Conservation (phyloP, 2,329 filamentous ascomycete species). For the Trichoderma sp. region DNA sequence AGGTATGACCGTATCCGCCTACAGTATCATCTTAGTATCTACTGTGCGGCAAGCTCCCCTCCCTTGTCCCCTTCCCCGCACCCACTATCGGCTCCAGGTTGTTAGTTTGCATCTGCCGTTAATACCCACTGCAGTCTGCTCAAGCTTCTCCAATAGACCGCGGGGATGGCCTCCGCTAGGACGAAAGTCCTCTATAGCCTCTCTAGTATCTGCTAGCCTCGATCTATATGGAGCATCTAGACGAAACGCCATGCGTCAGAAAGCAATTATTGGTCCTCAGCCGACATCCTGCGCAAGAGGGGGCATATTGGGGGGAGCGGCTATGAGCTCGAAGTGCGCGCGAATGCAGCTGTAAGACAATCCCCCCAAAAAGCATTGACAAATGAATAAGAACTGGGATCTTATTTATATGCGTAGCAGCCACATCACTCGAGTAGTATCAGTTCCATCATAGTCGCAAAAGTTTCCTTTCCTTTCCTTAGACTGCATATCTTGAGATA, state of each 20-base stretch:
- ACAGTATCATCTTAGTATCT: background rate
- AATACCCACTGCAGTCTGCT: constrained; percentile 16
- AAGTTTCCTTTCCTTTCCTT: background rate
- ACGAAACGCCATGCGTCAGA: constrained; percentile 1
- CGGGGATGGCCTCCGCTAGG: background rate
- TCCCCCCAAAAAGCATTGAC: background rate
- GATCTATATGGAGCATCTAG: constrained; percentile 10
- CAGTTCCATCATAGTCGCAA: background rate
- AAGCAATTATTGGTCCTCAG: background rate
- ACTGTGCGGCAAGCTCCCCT: constrained; percentile 14
- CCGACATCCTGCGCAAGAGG: constrained; percentile 22
- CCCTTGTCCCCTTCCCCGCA: constrained; percentile 2
- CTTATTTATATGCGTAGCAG: background rate
- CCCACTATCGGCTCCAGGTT: background rate
- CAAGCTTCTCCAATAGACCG: background rate
- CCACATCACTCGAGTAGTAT: background rate
- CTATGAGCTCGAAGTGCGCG: background rate
- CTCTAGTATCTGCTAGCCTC: constrained; percentile 6
- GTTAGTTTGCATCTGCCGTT: constrained; percentile 3
- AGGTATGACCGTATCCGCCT: constrained; percentile 13
- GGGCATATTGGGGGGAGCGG: constrained; percentile 6
- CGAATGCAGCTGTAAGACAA: background rate
- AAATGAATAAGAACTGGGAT: background rate
- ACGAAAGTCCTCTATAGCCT: background rate
- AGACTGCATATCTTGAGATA: background rate